Conservation (phyloP, 2,329 filamentous ascomycete species). For the Orbilia brochopaga region DNA sequence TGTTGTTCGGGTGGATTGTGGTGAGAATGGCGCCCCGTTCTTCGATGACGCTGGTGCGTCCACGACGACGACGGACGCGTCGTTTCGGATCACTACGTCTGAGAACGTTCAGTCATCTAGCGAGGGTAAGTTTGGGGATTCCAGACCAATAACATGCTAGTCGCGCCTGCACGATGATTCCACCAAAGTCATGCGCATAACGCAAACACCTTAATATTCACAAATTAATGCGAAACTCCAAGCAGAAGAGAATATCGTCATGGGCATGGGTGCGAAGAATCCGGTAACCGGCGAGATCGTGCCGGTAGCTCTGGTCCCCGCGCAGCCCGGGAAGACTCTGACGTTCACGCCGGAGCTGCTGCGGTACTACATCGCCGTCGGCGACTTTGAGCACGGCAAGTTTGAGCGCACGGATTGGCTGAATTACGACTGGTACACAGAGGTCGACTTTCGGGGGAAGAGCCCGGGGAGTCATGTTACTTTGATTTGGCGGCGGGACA, state of each 20-base stretch:
- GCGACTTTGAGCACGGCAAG: not conserved
- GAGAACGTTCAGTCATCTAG: not conserved
- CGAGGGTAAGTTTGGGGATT: constrained; percentile 29
- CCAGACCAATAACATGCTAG: too few species aligned
- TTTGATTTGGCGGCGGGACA: constrained; percentile 8
- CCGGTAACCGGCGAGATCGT: constrained; percentile 18
- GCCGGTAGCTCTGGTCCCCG: constrained; percentile 10
- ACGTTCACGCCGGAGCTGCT: constrained; percentile 18
- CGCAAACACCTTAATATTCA: too few species aligned
- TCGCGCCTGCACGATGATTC: too few species aligned
- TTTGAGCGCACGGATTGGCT: constrained; percentile 4
- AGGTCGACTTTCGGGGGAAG: constrained; percentile 28
- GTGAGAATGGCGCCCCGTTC: not conserved
- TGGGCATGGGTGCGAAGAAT: constrained; percentile 21
- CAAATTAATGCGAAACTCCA: too few species aligned
- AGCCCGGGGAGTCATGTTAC: constrained; percentile 13
- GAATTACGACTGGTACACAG: constrained; percentile 3
- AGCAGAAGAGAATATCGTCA: constrained; percentile 12
- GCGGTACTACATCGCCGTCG: constrained; percentile 13
- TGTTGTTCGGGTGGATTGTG: constrained; percentile 22
- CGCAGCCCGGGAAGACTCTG: constrained; percentile 14
- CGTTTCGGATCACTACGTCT: constrained; percentile 23
- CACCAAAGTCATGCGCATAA: too few species aligned
- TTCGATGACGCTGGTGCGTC: constrained; percentile 13
- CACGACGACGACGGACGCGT: constrained; percentile 21